Base-by-base conservation (phyloP, 2,329 filamentous ascomycete genomes). In the Balansia obtecta region DNA sequence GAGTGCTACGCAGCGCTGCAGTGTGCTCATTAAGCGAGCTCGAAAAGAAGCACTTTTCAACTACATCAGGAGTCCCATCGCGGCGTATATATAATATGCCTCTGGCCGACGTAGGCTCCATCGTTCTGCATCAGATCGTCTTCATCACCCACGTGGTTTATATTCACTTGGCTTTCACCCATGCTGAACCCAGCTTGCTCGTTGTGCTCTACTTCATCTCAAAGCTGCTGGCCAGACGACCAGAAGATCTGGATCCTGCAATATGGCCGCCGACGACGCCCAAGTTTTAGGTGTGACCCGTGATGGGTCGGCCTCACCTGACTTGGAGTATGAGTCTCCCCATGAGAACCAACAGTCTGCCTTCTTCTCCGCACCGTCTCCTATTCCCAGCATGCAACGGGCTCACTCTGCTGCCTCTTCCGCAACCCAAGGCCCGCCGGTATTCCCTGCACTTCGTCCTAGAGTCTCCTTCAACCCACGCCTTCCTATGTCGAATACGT, bases 61-160 rank as follows among this genome's bases (percentile, higher is more conserved):
- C 11, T 1, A 39, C 20, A 18, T 27, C 22, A 42, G 9, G 12
- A 46, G 49, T 45, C 47, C 47, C 38, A 43, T 37, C 43, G 42
- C 41, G 27, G 44, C 27, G 15, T 27, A 43, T 27, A 43, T 40
- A n/a, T 34, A 53, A 4, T 54, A 78, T 78, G 75, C 70, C 75
- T 59, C 65, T 78, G 52, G 66, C 68, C 58, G 72, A 77, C 63
- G 60, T 78, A 27, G 74, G 74, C 46, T 71, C 74, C n/a, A 64
- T 75, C 34, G 60, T 77, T 54, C 64, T 77, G 47, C 67, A 75
- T 56, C 67, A 76, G 55, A 64, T 76, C 49, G 72, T 77, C 57
- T 78, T 78, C 59, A 64, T 78, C 55, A 74, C 72, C 40, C 75
- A 74, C 48, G 64, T 78, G 50, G 68, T 75, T 53, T 76, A 77